These are phyloP conservation scores for Aspergillus pseudotamarii DNA, from an alignment of 2,329 filamentous ascomycete species.

Conservation along the genomic window DNA sequence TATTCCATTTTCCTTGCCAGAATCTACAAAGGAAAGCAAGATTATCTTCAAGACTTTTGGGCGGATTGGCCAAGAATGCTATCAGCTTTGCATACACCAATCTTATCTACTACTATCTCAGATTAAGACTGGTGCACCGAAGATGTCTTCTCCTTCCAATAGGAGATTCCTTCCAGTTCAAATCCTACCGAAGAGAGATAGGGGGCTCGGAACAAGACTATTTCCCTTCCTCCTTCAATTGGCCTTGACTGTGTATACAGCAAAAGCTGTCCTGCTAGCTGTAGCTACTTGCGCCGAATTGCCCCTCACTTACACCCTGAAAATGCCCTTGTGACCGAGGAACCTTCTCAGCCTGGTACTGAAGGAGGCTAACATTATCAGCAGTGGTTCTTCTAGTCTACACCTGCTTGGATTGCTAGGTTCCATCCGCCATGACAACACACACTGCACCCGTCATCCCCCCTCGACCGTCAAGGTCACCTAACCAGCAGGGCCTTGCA, in stretches of 20 bases:
- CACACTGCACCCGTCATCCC: slow-evolving; percentile 60
- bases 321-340: background rate
- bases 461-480: slow-evolving; percentile 62
- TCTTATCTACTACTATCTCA: slow-evolving; percentile 11
- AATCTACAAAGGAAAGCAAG: background rate
- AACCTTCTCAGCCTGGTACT: background rate
- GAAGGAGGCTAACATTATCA: background rate
- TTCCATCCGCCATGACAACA: slow-evolving; percentile 38
- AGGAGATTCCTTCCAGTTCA: background rate
- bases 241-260: background rate
- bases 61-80: slow-evolving; percentile 8
- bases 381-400: slow-evolving; percentile 7
- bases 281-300: background rate
- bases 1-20: background rate
- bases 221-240: background rate
- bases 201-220: too few relatives aligned
- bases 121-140: background rate
- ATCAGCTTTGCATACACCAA: slow-evolving; percentile 10
- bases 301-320: background rate
- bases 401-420: slow-evolving; percentile 9
- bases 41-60: slow-evolving; percentile 4
- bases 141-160: background rate
- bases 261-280: background rate
- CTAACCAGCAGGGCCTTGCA: slow-evolving; percentile 47
- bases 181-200: background rate